Conservation (phyloP, 2,329 filamentous ascomycete species). For the Scytalidium lignicola region DNA sequence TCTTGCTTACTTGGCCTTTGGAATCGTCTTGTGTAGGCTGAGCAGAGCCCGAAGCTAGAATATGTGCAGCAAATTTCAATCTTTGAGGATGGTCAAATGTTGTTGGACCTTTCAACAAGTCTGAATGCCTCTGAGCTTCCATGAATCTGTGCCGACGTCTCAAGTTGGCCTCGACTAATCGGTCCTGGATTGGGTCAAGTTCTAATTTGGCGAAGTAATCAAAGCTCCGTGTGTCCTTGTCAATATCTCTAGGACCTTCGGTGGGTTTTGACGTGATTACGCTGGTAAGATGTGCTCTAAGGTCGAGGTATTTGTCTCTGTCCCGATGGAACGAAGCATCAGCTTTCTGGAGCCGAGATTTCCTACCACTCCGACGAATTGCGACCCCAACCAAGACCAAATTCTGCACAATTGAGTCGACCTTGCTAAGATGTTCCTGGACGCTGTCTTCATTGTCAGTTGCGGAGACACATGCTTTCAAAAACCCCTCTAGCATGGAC, state of each 20-base stretch:
- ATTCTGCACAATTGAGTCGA: not conserved
- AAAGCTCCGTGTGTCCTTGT: no score
- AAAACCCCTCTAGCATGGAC: not conserved
- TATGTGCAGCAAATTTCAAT: not conserved
- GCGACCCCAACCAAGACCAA: conserved; percentile 1
- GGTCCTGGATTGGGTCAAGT: no score
- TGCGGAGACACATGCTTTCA: not conserved
- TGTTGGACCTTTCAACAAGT: no score
- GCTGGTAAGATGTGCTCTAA: not conserved
- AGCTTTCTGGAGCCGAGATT: not conserved
- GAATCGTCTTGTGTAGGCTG: not conserved
- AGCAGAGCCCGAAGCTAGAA: not conserved
- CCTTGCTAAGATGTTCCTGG: not conserved
- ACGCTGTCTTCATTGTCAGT: not conserved
- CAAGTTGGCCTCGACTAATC: no score
- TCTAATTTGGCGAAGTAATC: no score
- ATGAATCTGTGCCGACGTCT: no score
- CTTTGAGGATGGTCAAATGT: no score
- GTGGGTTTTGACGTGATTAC: not conserved
- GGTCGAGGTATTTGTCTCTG: conserved; percentile 1
- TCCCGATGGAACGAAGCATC: conserved; percentile 1
- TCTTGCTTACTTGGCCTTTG: not conserved
- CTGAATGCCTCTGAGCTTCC: no score
- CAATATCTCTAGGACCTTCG: no score
- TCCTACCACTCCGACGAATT: not conserved